Conservation (phyloP, 345 rosid genomes). For the Salix purpurea region DNA sequence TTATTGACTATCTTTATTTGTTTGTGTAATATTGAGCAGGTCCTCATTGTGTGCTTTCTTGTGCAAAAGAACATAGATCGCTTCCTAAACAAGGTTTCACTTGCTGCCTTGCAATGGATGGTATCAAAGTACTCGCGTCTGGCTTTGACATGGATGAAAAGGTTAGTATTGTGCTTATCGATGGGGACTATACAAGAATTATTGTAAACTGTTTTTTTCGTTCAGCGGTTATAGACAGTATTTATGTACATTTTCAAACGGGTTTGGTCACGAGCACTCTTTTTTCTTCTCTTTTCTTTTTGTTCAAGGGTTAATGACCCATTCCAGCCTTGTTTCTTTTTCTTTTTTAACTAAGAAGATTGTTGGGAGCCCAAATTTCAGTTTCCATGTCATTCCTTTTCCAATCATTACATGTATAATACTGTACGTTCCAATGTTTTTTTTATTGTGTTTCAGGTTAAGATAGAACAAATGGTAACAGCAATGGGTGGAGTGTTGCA, state of each 20-base stretch:
- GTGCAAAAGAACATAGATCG: conserved; percentile 73
- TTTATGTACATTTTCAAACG: too few relatives aligned
- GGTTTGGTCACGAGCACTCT: too few relatives aligned
- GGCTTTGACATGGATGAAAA: conserved; percentile 81
- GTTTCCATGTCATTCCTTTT: background rate
- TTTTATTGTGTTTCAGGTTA: conserved; percentile 44
- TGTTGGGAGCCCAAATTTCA: too few relatives aligned
- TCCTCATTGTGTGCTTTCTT: conserved; percentile 82
- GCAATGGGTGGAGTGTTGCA: conserved; percentile 81
- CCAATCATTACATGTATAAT: background rate
- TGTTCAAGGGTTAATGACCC: too few relatives aligned
- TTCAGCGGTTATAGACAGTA: too few relatives aligned
- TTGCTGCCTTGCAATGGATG: conserved; percentile 96
- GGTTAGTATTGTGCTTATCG: conserved; percentile 27
- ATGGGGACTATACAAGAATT: too few relatives aligned
- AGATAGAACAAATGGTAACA: conserved; percentile 65
- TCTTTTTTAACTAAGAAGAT: too few relatives aligned
- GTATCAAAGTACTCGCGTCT: conserved; percentile 79
- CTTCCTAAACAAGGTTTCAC: conserved; percentile 73
- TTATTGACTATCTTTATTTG: background rate
- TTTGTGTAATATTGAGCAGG: conserved; percentile 41
- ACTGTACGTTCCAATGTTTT: background rate
- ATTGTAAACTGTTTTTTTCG: too few relatives aligned
- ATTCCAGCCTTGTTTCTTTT: too few relatives aligned
- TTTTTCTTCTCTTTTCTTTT: too few relatives aligned